These are phyloP conservation scores for Tilletia walkeri DNA, from an alignment of 1,284 basidiomycete species.

Conservation along the genomic window DNA sequence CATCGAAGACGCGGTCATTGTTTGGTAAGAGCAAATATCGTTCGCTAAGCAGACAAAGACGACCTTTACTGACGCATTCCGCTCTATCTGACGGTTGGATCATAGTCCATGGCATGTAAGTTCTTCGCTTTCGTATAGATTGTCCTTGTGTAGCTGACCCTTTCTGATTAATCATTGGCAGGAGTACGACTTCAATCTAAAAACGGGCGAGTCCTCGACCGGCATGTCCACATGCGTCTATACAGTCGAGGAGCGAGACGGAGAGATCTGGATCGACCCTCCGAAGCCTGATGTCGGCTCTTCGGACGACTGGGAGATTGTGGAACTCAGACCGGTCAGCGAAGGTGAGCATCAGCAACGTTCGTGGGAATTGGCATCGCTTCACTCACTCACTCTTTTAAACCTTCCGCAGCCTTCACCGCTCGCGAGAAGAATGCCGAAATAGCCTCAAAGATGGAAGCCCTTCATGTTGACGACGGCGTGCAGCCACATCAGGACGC, in stretches of 20 bases:
- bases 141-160: conserved; percentile 17
- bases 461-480: conserved; percentile 50
- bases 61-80: background rate
- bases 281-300: conserved; percentile 24
- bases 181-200: conserved; percentile 73
- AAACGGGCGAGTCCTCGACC: conserved; percentile 71
- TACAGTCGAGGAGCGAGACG: conserved; percentile 61
- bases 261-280: conserved; percentile 36
- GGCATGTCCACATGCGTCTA: conserved; percentile 78
- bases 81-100: conserved; percentile 9
- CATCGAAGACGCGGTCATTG: conserved; percentile 58
- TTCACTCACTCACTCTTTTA: background rate
- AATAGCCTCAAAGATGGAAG: conserved; percentile 16
- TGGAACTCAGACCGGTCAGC: conserved; percentile 75
- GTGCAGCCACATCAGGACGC: conserved; percentile 61
- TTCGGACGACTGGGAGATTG: conserved; percentile 65
- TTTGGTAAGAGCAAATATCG: conserved; percentile 56
- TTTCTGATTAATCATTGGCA: conserved; percentile 62
- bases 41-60: background rate
- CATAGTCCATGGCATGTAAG: conserved; percentile 22
- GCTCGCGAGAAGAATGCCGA: background rate
- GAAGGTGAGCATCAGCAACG: conserved; percentile 60
- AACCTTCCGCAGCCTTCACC: background rate
- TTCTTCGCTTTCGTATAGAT: background rate
- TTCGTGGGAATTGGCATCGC: background rate